Percentiles rank a stretch among this genome's conserved stretches.
These are phyloP conservation scores for Coccinonectria pachysandricola DNA, from an alignment of 2,329 filamentous ascomycete species.

Conservation along the genomic window DNA sequence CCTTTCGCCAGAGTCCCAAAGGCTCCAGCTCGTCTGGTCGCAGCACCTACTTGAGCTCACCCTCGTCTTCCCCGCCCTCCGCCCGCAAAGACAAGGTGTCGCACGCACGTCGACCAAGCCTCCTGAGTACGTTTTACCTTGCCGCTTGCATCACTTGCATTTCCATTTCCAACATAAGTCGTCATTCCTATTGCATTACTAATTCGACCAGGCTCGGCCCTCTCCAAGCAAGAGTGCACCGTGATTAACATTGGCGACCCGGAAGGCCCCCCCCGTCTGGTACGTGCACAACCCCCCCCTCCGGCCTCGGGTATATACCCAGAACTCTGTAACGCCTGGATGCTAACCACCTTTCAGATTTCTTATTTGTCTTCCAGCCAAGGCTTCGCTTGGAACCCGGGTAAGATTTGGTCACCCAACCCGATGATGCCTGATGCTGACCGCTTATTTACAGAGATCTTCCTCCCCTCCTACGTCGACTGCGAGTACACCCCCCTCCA, in stretches of 20 bases:
- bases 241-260: conserved; percentile 69
- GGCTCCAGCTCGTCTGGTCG: conserved; percentile 35
- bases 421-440: too few relatives aligned
- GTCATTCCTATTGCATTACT: too few relatives aligned
- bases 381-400: conserved; percentile 76
- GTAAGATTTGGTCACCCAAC: too few relatives aligned
- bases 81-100: conserved; percentile 36
- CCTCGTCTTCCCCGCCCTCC: conserved; percentile 46
- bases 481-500: conserved; percentile 67
- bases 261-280: conserved; percentile 61
- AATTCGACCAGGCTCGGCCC: conserved; percentile 64
- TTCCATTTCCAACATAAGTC: too few relatives aligned
- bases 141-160: too few relatives aligned
- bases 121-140: conserved; percentile 41
- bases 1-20: conserved; percentile 33
- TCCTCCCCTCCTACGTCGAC: conserved; percentile 68
- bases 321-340: conserved; percentile 1
- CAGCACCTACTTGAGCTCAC: conserved; percentile 30
- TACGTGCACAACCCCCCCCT: conserved; percentile 31
- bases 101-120: conserved; percentile 49
- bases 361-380: conserved; percentile 71
- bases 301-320: too few relatives aligned
- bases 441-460: conserved; percentile 49
- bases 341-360: conserved; percentile 39
- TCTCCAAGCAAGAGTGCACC: conserved; percentile 67